These are phyloP conservation scores for Pyrenula aspistea DNA, from an alignment of 495 filamentous ascomycete species.

Conservation along the genomic window DNA sequence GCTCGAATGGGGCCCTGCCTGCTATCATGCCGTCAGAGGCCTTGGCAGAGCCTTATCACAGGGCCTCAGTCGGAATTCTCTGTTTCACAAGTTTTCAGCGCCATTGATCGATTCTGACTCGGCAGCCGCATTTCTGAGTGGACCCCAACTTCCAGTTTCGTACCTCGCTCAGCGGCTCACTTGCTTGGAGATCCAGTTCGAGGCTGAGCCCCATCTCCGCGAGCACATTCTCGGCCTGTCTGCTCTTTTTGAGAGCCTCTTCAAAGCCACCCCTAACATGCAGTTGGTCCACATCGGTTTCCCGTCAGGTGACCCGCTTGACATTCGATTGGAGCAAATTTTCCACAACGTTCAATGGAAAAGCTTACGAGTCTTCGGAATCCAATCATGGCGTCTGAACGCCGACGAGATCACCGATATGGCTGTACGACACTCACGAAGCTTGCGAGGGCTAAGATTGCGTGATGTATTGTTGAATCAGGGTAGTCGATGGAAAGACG, in stretches of 20 bases:
- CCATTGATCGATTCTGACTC: slow-evolving; percentile 54
- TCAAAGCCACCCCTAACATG: slow-evolving; percentile 45
- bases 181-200: slow-evolving; percentile 46
- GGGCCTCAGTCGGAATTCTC: slow-evolving; percentile 26
- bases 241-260: slow-evolving; percentile 40
- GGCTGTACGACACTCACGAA: slow-evolving; percentile 39
- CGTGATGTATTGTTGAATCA: slow-evolving; percentile 45
- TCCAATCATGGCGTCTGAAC: slow-evolving; percentile 51
- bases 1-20: slow-evolving; percentile 52
- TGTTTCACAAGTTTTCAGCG: slow-evolving; percentile 46
- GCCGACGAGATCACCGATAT: slow-evolving; percentile 48
- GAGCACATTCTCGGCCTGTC: slow-evolving; percentile 43
- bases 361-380: slow-evolving; percentile 48
- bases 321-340: slow-evolving; percentile 42
- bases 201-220: slow-evolving; percentile 41
- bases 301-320: slow-evolving; percentile 40
- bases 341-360: slow-evolving; percentile 54
- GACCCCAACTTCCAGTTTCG: slow-evolving; percentile 33
- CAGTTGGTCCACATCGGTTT: slow-evolving; percentile 58
- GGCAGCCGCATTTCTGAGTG: slow-evolving; percentile 34
- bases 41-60: slow-evolving; percentile 43
- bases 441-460: slow-evolving; percentile 45
- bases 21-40: slow-evolving; percentile 46
- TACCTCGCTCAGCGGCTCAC: slow-evolving; percentile 43
- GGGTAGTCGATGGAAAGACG: slow-evolving; percentile 47